Evolutionary conservation across 108 stramenopile genomes (phyloP).

Genomic region (Fragilaria crotonensis): DNA sequence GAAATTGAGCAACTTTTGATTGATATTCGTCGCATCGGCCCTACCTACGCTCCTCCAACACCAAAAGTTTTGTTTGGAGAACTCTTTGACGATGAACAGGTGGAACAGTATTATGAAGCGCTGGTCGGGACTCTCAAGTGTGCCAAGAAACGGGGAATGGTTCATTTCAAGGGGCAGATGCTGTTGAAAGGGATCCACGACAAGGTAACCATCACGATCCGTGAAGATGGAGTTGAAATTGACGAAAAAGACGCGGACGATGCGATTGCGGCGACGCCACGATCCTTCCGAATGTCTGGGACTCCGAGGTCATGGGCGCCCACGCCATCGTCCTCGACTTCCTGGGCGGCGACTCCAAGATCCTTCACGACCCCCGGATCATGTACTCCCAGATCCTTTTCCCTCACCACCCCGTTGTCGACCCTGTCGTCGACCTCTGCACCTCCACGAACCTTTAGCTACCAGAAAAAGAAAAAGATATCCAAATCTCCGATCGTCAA

Average conservation of each 20-base stretch:
- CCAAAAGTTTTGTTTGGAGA: constrained; percentile 32
- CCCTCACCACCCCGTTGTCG: background rate
- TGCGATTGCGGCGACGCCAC: background rate
- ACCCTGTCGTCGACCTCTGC: background rate
- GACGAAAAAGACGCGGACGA: background rate
- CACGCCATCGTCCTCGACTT: background rate
- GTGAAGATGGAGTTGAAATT: constrained; percentile 4
- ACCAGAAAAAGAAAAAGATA: background rate
- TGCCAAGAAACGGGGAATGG: constrained; percentile 41
- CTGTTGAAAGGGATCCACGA: constrained; percentile 55
- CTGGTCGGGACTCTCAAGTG: constrained; percentile 50
- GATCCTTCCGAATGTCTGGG: background rate
- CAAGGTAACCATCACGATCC: constrained; percentile 29
- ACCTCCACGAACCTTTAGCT: background rate
- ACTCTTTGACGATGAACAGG: constrained; percentile 46
- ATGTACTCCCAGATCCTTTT: background rate
- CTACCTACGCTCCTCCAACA: background rate
- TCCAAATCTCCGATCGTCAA: background rate
- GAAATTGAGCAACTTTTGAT: constrained; percentile 15
- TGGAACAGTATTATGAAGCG: constrained; percentile 49
- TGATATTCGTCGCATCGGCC: constrained; percentile 16
- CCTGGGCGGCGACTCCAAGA: background rate
- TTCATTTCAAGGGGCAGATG: constrained; percentile 53
- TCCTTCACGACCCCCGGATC: background rate
- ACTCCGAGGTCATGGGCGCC: background rate